Evolutionary conservation across 176 grass and related monocot genomes (phyloP).

Genomic region (Paspalum notatum): DNA sequence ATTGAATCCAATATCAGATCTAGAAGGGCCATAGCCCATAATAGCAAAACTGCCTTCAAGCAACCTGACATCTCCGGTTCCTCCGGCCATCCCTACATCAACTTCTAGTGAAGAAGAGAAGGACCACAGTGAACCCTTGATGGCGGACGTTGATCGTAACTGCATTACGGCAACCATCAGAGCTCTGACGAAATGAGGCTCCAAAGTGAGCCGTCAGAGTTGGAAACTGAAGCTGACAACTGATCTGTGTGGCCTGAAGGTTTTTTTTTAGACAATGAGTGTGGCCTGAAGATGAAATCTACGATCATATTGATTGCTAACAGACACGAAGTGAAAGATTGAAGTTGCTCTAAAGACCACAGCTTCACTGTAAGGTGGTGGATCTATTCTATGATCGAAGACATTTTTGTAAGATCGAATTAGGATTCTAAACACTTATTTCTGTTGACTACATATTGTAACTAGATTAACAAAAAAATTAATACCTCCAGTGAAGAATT

Average conservation of each 20-base stretch:
- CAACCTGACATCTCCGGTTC: conserved; percentile 34
- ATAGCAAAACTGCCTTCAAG: conserved; percentile 51
- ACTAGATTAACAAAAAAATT: conserved; percentile 26
- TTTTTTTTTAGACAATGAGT: too few relatives aligned
- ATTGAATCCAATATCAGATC: conserved; percentile 84
- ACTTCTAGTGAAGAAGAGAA: conserved; percentile 46
- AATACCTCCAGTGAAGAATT: conserved; percentile 13
- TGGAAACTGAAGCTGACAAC: conserved; percentile 44
- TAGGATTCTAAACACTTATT: conserved; percentile 27
- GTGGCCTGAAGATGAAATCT: conserved; percentile 31
- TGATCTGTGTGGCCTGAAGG: too few relatives aligned
- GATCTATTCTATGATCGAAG: conserved; percentile 18
- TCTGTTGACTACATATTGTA: not conserved
- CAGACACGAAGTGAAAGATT: conserved; percentile 7
- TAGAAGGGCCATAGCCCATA: conserved; percentile 61
- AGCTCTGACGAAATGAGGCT: conserved; percentile 44
- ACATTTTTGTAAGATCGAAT: conserved; percentile 36
- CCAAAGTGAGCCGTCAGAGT: conserved; percentile 33
- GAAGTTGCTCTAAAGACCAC: conserved; percentile 34
- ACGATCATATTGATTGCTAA: conserved; percentile 40
- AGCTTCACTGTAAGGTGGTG: not conserved
- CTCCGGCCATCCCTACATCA: conserved; percentile 33
- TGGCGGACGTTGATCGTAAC: not conserved
- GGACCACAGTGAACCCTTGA: conserved; percentile 32
- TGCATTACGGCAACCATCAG: conserved; percentile 1